A percentile compares a stretch with the other conserved stretches of the same genome.
These are phyloP conservation scores for Microbotryum lychnidis-dioicae DNA, from an alignment of 1,284 basidiomycete species.

Conservation along the genomic window DNA sequence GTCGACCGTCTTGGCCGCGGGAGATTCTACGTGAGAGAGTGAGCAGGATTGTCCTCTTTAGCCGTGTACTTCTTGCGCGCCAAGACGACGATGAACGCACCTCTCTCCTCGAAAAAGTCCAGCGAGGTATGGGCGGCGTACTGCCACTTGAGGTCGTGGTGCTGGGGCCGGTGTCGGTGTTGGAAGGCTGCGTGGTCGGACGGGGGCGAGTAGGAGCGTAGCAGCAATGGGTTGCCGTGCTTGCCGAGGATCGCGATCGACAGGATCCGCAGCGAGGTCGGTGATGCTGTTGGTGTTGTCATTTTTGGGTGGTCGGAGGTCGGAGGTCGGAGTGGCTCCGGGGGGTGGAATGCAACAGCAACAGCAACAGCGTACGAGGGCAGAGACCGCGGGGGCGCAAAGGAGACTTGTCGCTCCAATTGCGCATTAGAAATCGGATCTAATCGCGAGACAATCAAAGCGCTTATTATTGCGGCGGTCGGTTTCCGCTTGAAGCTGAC, in stretches of 20 bases:
- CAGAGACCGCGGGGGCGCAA: background rate
- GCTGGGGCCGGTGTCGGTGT: constrained; percentile 11
- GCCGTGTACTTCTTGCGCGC: no score
- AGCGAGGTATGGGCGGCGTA: constrained; percentile 39
- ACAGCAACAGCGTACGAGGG: background rate
- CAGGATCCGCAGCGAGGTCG: constrained; percentile 16
- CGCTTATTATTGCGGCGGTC: no score
- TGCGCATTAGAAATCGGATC: no score
- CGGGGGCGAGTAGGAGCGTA: constrained; percentile 11
- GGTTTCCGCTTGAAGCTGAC: no score
- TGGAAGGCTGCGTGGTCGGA: background rate
- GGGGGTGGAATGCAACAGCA: no score
- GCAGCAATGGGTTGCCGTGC: constrained; percentile 29
- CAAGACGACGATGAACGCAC: constrained; percentile 11
- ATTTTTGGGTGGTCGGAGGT: no score
- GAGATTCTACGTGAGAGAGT: constrained; percentile 19
- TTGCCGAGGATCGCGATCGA: constrained; percentile 28
- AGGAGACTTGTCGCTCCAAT: no score
- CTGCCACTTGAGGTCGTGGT: constrained; percentile 36
- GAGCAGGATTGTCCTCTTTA: no score
- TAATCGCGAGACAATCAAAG: no score
- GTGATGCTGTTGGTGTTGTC: background rate
- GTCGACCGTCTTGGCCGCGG: constrained; percentile 33
- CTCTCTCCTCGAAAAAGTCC: constrained; percentile 40
- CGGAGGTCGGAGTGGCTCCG: background rate